Base-by-base conservation (phyloP, 2,329 filamentous ascomycete genomes). In the Cercospora nicotianae region DNA sequence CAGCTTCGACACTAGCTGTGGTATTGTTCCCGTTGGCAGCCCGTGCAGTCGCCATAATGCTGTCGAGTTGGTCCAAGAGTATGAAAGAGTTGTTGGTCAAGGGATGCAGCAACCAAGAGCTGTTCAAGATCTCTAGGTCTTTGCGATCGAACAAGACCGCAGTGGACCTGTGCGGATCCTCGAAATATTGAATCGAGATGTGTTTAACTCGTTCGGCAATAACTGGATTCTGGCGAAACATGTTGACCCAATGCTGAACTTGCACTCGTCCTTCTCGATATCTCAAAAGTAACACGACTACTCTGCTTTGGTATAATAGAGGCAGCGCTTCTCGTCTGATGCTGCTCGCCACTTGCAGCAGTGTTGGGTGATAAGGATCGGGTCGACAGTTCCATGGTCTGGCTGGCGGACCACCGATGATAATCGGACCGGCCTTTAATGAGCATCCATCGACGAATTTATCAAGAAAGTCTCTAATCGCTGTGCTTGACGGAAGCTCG, bases 121-220 rank as follows among this genome's bases (percentile, higher is more conserved):
- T 63, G 31, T 69, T 70, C n/a, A 61, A 18, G 3, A 72, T 42
- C 13, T 18, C n/a, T 13, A 67, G 63, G 0, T 62, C 55, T 42
- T 61, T 45, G 57, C 57, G 51, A 28, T 67, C 67, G 8, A 72
- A 13, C 9, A 67, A 45, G 12, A 69, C 42, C 6, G 67, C 53
- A 23, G 70, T 72, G 18, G 70, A 67, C 57, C 69, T 60, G 55
- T 70, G 64, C 31, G 61, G 33, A 13, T 53, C 48, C 45, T 72
- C 70, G 36, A 70, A 69, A 36, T 68, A 70, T 55, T 67, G 70
- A 12, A 72, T 48, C 7, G 67, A 70, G 20, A 69, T 65, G 42
- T 64, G 42, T 30, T 33, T 36, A 16, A 72, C 48, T 7, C 67
- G 65, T 31, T 63, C 61, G 58, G 45, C 28, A 16, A 72, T 60